Base-by-base conservation (phyloP, 805 yeast species). In the Grigorovia jiainica region DNA sequence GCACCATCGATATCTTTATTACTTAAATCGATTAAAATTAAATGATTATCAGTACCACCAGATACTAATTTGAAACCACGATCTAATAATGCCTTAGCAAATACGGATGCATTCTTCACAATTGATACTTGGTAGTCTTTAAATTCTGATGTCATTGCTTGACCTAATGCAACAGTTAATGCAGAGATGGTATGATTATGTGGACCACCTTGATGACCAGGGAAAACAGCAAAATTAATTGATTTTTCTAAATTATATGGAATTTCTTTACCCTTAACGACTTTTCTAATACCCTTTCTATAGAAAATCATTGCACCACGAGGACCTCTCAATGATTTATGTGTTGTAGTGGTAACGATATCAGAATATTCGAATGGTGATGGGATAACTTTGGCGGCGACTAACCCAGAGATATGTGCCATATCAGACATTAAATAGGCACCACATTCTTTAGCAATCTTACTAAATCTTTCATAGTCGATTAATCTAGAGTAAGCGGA, bases 151-250 rank as follows among this genome's bases (percentile, higher is more conserved):
- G 90, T 73, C 40, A 76, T 71, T 43, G 95, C 89, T 72, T 90
- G 97, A 61, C 86, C 86, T 58, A 90, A 75, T 31, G 97, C 97
- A 44, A 87, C 90, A 25, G 97, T 95, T 54, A 90, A 73, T 17
- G 97, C 97, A 49, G 95, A 79, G 59, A 90, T 90, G 55, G 97
- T 90, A 68, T 90, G 97, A 72, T 90, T 90, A 68, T 90, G 97
- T 53, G 98, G 98, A 61, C 98, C 98, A 72, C 98, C 98, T 73
- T 90, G 98, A 66, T 90, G 97, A 50, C 95, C 97, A 54, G 98
- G 98, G 85, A 90, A 90, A 43, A 90, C 97, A 25, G 96, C 86
- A 62, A 90, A 90, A 75, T 90, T 90, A 67, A 90, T 87, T 63
- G 79, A 82, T 61, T 79, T 78, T 67, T 90, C 97, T 59, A 90